Conservation (phyloP, 2,329 filamentous ascomycete genomes). For the Raffaelea arxii region DNA sequence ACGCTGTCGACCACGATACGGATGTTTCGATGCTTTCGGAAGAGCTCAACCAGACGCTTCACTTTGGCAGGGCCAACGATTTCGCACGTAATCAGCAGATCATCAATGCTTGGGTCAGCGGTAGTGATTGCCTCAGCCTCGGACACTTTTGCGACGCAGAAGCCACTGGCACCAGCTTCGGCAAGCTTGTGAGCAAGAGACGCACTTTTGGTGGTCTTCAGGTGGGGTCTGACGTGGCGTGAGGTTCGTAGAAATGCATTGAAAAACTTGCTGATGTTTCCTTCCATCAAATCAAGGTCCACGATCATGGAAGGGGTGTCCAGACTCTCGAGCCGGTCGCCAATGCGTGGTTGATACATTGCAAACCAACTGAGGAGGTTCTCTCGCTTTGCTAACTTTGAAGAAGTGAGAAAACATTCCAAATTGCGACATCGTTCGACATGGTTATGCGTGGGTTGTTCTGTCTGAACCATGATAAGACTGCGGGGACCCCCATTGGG, state of each 20-base stretch:
- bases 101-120: slow-evolving; percentile 35
- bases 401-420: no score
- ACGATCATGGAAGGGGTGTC: slow-evolving; percentile 49
- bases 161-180: slow-evolving; percentile 36
- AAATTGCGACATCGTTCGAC: no score
- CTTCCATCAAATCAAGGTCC: slow-evolving; percentile 40
- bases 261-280: slow-evolving; percentile 38
- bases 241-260: slow-evolving; percentile 33
- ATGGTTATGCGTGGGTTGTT: no score
- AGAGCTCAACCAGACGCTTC: slow-evolving; percentile 32
- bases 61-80: slow-evolving; percentile 38
- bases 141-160: slow-evolving; percentile 41
- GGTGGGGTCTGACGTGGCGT: slow-evolving; percentile 35
- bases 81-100: slow-evolving; percentile 42
- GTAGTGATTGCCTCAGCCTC: slow-evolving; percentile 33
- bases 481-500: no score
- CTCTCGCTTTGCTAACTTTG: no score
- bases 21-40: slow-evolving; percentile 24
- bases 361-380: no score
- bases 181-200: slow-evolving; percentile 32
- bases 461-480: no score
- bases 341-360: no score
- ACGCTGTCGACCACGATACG: slow-evolving; percentile 39
- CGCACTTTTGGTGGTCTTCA: slow-evolving; percentile 43
- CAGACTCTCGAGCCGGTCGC: slow-evolving; percentile 30